Base-by-base conservation (phyloP, 805 yeast species). In the Nakazawaea molendinolei region DNA sequence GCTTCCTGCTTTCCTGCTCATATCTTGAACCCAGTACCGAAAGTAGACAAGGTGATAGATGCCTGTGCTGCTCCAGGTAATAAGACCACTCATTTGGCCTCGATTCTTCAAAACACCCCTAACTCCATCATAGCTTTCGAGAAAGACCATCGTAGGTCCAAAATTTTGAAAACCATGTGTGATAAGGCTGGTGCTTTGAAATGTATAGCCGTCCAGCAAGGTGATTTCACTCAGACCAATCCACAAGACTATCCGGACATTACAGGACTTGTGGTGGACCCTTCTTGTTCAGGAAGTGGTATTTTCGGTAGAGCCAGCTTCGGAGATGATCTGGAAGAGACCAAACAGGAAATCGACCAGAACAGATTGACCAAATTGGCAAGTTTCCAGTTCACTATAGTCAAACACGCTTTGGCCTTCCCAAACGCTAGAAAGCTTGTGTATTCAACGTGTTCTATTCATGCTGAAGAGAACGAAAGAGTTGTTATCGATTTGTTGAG, bases 41-140 rank as follows among this genome's bases (percentile, higher is more conserved):
- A 79, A 30, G 40, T 33, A 8, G 79, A 72, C 40, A 58, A 66
- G 17, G 76, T 87, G 8, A 83, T 92, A 30, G 99, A 92, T 60
- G 82, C 96, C 1, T 89, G 97, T 61, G 89, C 97, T 3, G 98
- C 99, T 0, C 99, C 99, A 4, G 99, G 99, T 5, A 92, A 92
- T 58, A 94, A 92, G 55, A 92, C 99, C 0, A 86, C 97, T 0
- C 97, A 90, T 59, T 61, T 81, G 16, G 95, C 96, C 0, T 75
- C 92, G 0, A 63, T 73, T 34, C 57, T 86, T 16, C 46, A 51
- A 3, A 59, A 60, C 25, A 46, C 59, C 2, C 61, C 63, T 0
- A 35, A 44, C 12, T 71, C 74, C 5, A 77, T 87, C 8, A 69
- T 69, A 47, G 98, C 98, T 0, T 92, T 87, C 58, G 99, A 92